Evolutionary conservation across 371 early-diverging fungal genomes (phyloP), one percentile per base, ranked within the genome.

Genomic region (Lichtheimia ornata): DNA sequence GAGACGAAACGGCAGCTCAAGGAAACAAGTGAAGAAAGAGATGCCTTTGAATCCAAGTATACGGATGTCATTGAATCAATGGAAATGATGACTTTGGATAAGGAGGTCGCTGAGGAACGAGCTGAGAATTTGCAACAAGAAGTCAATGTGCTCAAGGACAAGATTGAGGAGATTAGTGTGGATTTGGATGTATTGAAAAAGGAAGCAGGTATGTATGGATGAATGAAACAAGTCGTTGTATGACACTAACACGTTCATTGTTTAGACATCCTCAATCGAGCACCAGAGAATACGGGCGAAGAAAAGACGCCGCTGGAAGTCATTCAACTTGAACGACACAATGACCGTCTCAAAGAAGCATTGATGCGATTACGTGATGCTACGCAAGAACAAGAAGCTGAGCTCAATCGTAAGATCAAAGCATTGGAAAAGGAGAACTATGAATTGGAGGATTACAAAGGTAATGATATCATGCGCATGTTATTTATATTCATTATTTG

Each of bases 91-190:
- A 82, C 94, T 3, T 64, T 97, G 20, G 96, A 97, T 71, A 92
- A 92, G 69, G 96, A 97, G 71, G 85, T 94, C 73, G 96, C 95
- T 1, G 96, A 95, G 58, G 96, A 95, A 66, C 78, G 83, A 18
- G 90, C 91, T 12, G 95, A 96, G 49, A 72, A 84, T 25, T 54
- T 93, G 61, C 84, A 88, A 62, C 88, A 87, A 28, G 94, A 96
- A 65, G 79, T 88, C 1, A 77, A 80, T 43, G 65, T 79, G 28
- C 69, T 93, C 15, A 91, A 91, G 62, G 94, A 96, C 60, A 85
- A 85, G 62, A 76, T 93, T 3, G 94, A 89, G 40, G 97, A 95
- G 63, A 78, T 93, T 52, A 77, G 74, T 40, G 79, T 91, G 15
- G 88, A 87, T 64, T 54, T 92, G 47, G 88, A 89, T 62, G 87